Conservation (phyloP, 2,329 filamentous ascomycete species). For the Fusarium ramigenum region DNA sequence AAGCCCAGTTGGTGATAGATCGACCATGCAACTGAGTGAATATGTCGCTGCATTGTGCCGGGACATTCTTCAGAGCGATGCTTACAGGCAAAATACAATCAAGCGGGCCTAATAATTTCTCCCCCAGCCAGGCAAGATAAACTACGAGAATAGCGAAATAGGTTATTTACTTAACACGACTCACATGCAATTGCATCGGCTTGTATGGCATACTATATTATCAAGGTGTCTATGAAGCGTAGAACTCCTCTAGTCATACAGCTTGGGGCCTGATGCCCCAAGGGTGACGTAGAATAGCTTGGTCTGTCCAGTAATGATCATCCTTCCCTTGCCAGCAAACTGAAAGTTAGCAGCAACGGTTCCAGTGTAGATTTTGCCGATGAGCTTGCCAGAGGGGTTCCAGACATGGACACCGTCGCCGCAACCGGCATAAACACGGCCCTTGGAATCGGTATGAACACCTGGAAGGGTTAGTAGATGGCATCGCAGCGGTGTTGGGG, state of each 20-base stretch:
- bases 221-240: too few relatives aligned
- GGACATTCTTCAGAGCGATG: too few relatives aligned
- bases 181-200: too few relatives aligned
- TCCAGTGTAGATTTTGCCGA: slow-evolving; percentile 65
- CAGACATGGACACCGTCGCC: slow-evolving; percentile 61
- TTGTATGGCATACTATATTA: too few relatives aligned
- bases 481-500: accelerated
- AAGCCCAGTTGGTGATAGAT: too few relatives aligned
- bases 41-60: too few relatives aligned
- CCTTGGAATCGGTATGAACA: slow-evolving; percentile 64
- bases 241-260: not conserved
- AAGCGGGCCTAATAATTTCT: too few relatives aligned
- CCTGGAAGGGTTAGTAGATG: slow-evolving; percentile 45
- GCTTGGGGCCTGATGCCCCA: slow-evolving; percentile 9
- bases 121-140: too few relatives aligned
- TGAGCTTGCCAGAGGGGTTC: slow-evolving; percentile 55
- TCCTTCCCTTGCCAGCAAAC: slow-evolving; percentile 50
- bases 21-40: too few relatives aligned
- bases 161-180: too few relatives aligned
- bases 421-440: slow-evolving; percentile 63
- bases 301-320: slow-evolving; percentile 49
- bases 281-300: slow-evolving; percentile 46
- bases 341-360: slow-evolving; percentile 56
- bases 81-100: too few relatives aligned
- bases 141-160: too few relatives aligned